Conservation (phyloP, 108 stramenopile genomes). For the Pelagomonas calceolata region DNA sequence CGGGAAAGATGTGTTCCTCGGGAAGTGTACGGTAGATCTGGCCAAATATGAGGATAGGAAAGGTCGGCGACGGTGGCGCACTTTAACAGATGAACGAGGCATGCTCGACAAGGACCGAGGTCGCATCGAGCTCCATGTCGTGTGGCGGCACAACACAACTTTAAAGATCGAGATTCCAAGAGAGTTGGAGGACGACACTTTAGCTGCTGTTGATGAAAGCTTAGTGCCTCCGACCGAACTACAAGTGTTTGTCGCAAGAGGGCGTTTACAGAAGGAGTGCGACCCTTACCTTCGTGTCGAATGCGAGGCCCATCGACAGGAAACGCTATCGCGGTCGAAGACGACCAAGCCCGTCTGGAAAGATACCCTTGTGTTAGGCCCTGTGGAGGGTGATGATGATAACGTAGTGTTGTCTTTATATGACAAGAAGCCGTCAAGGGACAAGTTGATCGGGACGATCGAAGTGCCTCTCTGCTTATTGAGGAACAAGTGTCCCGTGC, state of each 20-base stretch:
- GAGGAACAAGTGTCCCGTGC: background rate
- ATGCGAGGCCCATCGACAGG: background rate
- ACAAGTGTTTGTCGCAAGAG: background rate
- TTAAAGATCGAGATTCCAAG: background rate
- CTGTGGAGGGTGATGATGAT: background rate
- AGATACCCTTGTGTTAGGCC: background rate
- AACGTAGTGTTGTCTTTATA: background rate
- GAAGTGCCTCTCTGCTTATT: background rate
- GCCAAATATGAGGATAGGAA: background rate
- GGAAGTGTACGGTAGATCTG: background rate
- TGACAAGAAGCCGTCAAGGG: slow-evolving; percentile 5
- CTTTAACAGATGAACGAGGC: background rate
- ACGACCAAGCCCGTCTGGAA: slow-evolving; percentile 6
- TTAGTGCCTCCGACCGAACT: background rate
- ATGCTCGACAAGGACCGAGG: slow-evolving; percentile 2
- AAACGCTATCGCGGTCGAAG: background rate
- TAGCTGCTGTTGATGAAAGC: background rate
- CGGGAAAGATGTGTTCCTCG: slow-evolving; percentile 5
- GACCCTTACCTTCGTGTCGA: slow-evolving; percentile 1
- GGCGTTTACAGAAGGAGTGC: background rate
- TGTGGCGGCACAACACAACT: background rate
- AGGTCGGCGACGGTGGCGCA: background rate
- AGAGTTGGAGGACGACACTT: no score
- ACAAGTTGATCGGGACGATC: slow-evolving; percentile 9
- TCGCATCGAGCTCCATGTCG: background rate